phyloP scores from a whole-genome alignment of 345 rosid species.

The Aegle marmelos region DNA sequence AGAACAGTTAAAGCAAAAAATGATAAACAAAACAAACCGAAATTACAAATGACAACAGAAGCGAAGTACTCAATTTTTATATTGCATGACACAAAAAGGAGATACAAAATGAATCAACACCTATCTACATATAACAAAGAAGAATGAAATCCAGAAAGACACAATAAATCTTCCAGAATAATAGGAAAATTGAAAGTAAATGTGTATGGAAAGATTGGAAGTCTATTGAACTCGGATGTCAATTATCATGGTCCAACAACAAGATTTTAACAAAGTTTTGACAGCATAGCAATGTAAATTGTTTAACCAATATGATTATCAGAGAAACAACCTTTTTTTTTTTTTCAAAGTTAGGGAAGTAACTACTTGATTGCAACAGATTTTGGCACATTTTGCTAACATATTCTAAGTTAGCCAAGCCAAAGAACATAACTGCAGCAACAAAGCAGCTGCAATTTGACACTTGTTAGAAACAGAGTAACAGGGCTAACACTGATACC shows the following conservation, averaged over 20 bases:
- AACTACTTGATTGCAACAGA: not conserved
- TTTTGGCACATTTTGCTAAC: constrained; percentile 3
- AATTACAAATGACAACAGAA: not conserved
- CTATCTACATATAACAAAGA: not conserved
- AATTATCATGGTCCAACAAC: not conserved
- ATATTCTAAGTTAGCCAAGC: not conserved
- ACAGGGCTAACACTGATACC: not conserved
- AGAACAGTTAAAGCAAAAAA: constrained; percentile 10
- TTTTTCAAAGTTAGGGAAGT: not conserved
- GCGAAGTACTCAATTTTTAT: not conserved
- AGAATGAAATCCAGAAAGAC: not conserved
- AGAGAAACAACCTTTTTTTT: not conserved
- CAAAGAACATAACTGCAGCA: not conserved
- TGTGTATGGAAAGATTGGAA: not conserved
- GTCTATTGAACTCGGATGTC: not conserved
- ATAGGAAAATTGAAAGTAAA: not conserved
- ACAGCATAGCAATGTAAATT: not conserved
- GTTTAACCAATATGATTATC: not conserved
- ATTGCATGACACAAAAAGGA: not conserved
- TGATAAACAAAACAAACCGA: not conserved
- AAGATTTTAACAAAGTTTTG: not conserved
- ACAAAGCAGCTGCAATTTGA: not conserved
- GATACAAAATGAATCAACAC: not conserved
- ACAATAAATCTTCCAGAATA: not conserved
- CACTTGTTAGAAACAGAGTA: not conserved